Evolutionary conservation across 2,329 filamentous ascomycete species (phyloP).

Genomic region (Colletotrichum sojae): DNA sequence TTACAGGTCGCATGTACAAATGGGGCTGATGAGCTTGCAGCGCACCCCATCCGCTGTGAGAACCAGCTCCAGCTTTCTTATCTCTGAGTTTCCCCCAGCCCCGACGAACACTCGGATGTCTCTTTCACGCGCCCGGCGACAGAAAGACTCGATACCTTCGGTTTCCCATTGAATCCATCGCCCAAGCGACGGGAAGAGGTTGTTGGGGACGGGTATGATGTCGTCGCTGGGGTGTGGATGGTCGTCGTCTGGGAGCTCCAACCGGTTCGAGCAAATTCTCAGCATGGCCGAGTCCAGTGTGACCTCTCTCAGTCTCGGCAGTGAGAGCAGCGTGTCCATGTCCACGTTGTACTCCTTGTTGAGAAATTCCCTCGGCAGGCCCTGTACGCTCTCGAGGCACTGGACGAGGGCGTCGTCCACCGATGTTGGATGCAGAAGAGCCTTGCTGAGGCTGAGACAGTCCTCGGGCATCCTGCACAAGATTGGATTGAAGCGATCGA

Average conservation of each 20-base stretch:
- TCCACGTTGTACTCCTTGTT: conserved; percentile 8
- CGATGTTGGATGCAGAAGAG: neutral
- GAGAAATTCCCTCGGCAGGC: conserved; percentile 9
- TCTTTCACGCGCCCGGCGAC: conserved; percentile 6
- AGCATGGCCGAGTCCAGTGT: conserved; percentile 10
- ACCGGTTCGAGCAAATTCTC: neutral
- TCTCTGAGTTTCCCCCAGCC: neutral
- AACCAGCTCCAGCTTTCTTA: conserved; percentile 5
- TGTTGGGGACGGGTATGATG: neutral
- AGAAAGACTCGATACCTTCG: neutral
- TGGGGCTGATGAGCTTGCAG: neutral
- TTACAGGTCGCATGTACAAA: conserved; percentile 8
- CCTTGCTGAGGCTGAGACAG: neutral
- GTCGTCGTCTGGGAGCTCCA: neutral
- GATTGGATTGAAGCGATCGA: neutral
- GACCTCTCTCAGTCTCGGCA: conserved; percentile 2
- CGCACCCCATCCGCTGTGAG: neutral
- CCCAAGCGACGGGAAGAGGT: conserved; percentile 2
- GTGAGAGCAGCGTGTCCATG: neutral
- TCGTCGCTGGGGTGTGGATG: conserved; percentile 8
- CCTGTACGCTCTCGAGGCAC: conserved; percentile 9
- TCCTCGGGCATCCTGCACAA: neutral
- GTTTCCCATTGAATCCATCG: neutral
- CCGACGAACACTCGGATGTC: conserved; percentile 4
- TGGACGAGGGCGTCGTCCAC: neutral